phyloP scores from a whole-genome alignment of 805 yeast genomes.

The Schwanniomyces vanrijiae region DNA sequence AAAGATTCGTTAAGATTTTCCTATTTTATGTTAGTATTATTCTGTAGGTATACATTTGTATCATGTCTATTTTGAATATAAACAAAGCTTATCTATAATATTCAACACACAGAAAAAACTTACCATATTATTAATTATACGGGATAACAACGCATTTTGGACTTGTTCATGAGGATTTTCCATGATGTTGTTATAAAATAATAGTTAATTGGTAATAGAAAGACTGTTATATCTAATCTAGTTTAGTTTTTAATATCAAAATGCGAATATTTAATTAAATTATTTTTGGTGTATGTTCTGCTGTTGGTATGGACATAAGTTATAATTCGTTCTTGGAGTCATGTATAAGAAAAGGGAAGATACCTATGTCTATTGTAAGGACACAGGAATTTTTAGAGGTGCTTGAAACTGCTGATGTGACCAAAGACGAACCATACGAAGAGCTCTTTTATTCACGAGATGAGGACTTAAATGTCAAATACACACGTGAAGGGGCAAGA shows the following conservation, averaged over 20 bases:
- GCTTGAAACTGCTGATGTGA: not conserved
- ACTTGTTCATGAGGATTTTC: conserved; percentile 86
- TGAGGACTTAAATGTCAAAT: conserved; percentile 3
- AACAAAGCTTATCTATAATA: not conserved
- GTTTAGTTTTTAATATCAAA: not conserved
- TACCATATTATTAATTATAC: conserved; percentile 77
- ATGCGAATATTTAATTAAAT: not conserved
- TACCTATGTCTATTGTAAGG: conserved; percentile 5
- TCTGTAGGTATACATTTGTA: too few relatives aligned
- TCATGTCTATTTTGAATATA: too few relatives aligned
- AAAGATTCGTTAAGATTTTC: conserved; percentile 74
- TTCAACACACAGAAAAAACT: conserved; percentile 24
- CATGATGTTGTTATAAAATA: conserved; percentile 38
- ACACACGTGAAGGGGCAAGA: conserved; percentile 4
- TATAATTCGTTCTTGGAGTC: conserved; percentile 1
- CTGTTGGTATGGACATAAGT: not conserved
- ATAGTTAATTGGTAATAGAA: not conserved
- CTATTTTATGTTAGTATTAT: conserved; percentile 25
- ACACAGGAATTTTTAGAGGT: conserved; percentile 3
- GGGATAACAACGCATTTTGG: conserved; percentile 70
- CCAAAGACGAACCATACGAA: conserved; percentile 5
- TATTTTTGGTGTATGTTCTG: not conserved
- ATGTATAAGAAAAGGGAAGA: conserved; percentile 4
- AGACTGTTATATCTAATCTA: not conserved
- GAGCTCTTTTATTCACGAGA: conserved; percentile 7